phyloP scores from a whole-genome alignment of 306 rosid species.

The Trifolium fragiferum region DNA sequence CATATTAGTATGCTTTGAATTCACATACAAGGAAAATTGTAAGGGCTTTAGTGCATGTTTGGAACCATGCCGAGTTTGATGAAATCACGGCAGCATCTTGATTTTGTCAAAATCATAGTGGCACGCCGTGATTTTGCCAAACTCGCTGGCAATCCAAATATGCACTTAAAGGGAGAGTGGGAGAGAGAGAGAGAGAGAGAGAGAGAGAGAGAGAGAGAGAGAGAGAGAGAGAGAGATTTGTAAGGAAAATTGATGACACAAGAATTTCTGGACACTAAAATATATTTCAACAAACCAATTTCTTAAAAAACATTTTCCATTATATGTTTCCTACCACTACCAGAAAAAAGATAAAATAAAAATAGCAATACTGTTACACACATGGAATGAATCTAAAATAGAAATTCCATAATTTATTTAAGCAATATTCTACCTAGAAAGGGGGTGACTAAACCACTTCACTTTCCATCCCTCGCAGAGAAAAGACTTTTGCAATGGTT shows the following conservation, averaged over 20 bases:
- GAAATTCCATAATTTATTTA: conserved; percentile 8
- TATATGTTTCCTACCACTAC: conserved; percentile 17
- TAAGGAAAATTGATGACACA: neutral
- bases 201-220: neutral
- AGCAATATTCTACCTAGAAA: conserved; percentile 12
- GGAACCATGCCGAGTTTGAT: neutral
- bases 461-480: conserved; percentile 50
- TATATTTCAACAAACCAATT: neutral
- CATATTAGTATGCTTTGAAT: conserved; percentile 28
- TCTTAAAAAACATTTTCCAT: neutral
- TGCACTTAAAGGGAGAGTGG: neutral
- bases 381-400: conserved; percentile 11
- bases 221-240: neutral
- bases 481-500: conserved; percentile 47
- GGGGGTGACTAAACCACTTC: conserved; percentile 29
- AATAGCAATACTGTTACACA: conserved; percentile 9
- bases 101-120: neutral
- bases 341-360: neutral
- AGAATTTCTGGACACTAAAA: neutral
- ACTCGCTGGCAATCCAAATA: neutral
- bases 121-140: neutral
- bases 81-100: neutral
- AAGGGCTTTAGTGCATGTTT: neutral
- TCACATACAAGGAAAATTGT: neutral
- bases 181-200: neutral